Evolutionary conservation across 1,284 basidiomycete genomes (phyloP).

Genomic region (Chalciporus sp.): DNA sequence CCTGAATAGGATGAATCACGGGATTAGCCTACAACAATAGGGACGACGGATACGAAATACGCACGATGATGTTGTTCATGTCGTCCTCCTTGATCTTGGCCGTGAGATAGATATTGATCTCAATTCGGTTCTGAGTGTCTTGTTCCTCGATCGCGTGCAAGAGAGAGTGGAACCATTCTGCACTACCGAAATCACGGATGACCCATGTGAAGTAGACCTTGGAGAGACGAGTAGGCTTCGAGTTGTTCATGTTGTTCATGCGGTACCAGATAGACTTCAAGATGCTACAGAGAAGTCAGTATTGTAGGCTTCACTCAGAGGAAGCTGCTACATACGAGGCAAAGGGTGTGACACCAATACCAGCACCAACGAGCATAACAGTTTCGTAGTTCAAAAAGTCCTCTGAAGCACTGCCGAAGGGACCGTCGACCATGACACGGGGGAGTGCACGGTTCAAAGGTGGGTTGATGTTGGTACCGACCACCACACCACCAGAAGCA

Average conservation of each 20-base stretch:
- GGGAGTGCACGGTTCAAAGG: slow-evolving; percentile 75
- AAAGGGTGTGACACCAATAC: slow-evolving; percentile 93
- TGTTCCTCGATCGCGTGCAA: slow-evolving; percentile 90
- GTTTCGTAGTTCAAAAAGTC: slow-evolving; percentile 88
- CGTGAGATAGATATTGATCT: slow-evolving; percentile 91
- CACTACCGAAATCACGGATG: slow-evolving; percentile 83
- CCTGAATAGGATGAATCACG: slow-evolving; percentile 36
- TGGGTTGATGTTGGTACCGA: slow-evolving; percentile 58
- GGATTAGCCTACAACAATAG: slow-evolving; percentile 1
- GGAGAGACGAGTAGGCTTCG: slow-evolving; percentile 73
- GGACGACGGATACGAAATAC: slow-evolving; percentile 23
- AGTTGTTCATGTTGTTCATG: slow-evolving; percentile 78
- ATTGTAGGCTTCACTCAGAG: slow-evolving; percentile 1
- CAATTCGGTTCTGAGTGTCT: slow-evolving; percentile 79
- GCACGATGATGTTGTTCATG: slow-evolving; percentile 84
- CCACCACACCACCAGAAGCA: slow-evolving; percentile 54
- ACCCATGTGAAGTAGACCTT: slow-evolving; percentile 91
- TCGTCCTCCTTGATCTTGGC: slow-evolving; percentile 87
- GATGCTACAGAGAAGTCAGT: slow-evolving; percentile 50
- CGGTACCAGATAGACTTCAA: slow-evolving; percentile 95
- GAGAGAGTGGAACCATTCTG: slow-evolving; percentile 94
- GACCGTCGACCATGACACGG: slow-evolving; percentile 88
- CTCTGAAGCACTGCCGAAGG: slow-evolving; percentile 84
- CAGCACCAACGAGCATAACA: slow-evolving; percentile 82
- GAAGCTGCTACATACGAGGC: slow-evolving; percentile 62